Evolutionary conservation across 768 basidiomycete species (phyloP), one percentile per base, ranked within the genome.

Genomic region (Pisolithus orientalis): DNA sequence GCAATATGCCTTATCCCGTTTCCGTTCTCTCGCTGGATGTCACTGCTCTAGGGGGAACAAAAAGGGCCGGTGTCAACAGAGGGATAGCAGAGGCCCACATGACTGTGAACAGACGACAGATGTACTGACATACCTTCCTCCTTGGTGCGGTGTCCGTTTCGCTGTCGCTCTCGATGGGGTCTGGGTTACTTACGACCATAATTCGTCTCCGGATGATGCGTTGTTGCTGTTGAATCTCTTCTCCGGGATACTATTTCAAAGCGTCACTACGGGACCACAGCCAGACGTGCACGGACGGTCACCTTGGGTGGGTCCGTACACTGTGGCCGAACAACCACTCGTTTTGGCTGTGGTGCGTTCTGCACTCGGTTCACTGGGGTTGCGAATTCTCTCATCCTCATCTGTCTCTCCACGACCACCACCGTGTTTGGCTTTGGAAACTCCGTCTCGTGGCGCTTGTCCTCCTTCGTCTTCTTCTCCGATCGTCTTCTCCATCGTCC

Each of bases 131-230:
- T 37, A 14, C 14, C 29, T 10, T 24, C 14, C 21, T 13, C 31
- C 29, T 61, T 40, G 53, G 48, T 49, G 27, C 14, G 48, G 59
- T 27, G 0, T 65, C 63, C 10, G 55, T 46, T 46, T 65, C 65
- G 31, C 38, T 57, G n/a, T 63, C 65, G 53, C 65, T 63, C 25
- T 67, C 65, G 27, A 63, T 64, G 24, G 63, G 65, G 50, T 66
- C 65, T 1, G 65, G 65, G 44, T 66, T 66, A 25, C 46, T 67
- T 34, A 66, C 52, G 40, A 66, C 31, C 65, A 66, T 67, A 39
- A 66, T 58, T 44, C 65, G 57, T 53, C 65, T 63, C 47, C 43
- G 61, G 4, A 54, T 39, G 39, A 38, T 44, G 39, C 65, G 65
- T 47, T 47, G 46, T 24, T 47, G 46, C 29, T 55, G 65, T 47